Percentiles rank a stretch among this genome's conserved stretches.
Evolutionary conservation across 306 rosid genomes (phyloP).

Genomic region (Lagenaria siceraria): DNA sequence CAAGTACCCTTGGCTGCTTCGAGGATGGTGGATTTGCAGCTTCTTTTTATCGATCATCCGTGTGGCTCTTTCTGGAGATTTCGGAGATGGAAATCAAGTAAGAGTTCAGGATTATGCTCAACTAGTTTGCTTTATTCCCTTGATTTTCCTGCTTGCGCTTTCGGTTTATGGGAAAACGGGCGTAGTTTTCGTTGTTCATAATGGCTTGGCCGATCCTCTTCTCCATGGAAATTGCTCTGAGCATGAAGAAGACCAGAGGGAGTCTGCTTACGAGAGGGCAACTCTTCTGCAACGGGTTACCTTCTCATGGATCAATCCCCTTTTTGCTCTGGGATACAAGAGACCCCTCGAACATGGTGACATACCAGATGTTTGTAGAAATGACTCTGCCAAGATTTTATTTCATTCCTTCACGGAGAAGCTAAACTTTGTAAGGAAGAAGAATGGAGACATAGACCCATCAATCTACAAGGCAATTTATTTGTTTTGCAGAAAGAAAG

Average conservation of each 20-base stretch:
- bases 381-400: conserved; percentile 57
- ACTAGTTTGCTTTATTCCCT: conserved; percentile 34
- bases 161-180: conserved; percentile 63
- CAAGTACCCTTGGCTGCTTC: conserved; percentile 54
- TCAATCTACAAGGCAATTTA: conserved; percentile 58
- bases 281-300: conserved; percentile 48
- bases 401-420: conserved; percentile 39
- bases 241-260: conserved; percentile 13
- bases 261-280: conserved; percentile 59
- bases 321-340: conserved; percentile 55
- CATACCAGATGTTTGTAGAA: conserved; percentile 54
- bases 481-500: conserved; percentile 55
- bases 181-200: conserved; percentile 4
- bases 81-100: conserved; percentile 18
- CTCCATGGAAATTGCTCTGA: conserved; percentile 31
- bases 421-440: conserved; percentile 38
- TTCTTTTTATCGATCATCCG: conserved; percentile 31
- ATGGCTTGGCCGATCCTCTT: conserved; percentile 54
- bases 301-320: conserved; percentile 89
- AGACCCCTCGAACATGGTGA: conserved; percentile 55
- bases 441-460: conserved; percentile 38
- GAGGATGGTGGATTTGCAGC: conserved; percentile 79
- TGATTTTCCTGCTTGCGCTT: conserved; percentile 38
- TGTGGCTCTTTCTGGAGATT: conserved; percentile 26
- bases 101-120: conserved; percentile 33